Percentiles rank a stretch among this genome's conserved stretches.
Evolutionary conservation across 164 flowering plant species (phyloP).

Genomic region (Warburgia ugandensis): DNA sequence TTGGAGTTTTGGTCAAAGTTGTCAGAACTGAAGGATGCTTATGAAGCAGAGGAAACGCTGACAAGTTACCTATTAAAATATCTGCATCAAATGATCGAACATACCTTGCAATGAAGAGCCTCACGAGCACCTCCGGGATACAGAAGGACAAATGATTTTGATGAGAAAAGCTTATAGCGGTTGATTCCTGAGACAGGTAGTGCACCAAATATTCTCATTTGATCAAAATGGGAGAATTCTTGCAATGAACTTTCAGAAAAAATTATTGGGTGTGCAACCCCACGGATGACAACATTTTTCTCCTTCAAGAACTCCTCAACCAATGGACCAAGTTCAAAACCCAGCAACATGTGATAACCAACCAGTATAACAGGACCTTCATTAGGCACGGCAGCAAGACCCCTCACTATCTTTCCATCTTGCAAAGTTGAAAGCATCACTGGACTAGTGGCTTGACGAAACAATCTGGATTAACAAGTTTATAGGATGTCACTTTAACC

Average conservation of each 20-base stretch:
- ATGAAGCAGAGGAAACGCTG: too few species aligned
- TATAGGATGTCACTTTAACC: constrained; percentile 1
- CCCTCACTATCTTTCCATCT: constrained; percentile 78
- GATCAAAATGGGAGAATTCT: constrained; percentile 36
- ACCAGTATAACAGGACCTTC: constrained; percentile 87
- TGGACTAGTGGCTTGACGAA: constrained; percentile 39
- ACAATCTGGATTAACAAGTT: constrained; percentile 31
- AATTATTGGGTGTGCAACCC: constrained; percentile 66
- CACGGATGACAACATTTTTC: constrained; percentile 66
- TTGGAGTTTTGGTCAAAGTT: too few species aligned
- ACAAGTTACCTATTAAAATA: too few species aligned
- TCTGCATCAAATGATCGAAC: too few species aligned
- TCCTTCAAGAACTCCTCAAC: constrained; percentile 56
- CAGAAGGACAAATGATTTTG: constrained; percentile 73
- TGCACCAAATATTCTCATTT: constrained; percentile 62
- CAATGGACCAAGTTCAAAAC: constrained; percentile 55
- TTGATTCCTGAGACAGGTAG: constrained; percentile 64
- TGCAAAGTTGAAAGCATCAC: constrained; percentile 70
- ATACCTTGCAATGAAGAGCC: constrained; percentile 86
- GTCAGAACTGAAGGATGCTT: too few species aligned
- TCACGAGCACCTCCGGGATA: constrained; percentile 99
- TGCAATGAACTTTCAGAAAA: constrained; percentile 25
- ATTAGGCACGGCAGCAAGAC: constrained; percentile 75
- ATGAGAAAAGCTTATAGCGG: constrained; percentile 52
- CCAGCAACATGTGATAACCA: constrained; percentile 92